phyloP scores from a whole-genome alignment of 2,329 filamentous ascomycete species.

The Canariomyces notabilis region DNA sequence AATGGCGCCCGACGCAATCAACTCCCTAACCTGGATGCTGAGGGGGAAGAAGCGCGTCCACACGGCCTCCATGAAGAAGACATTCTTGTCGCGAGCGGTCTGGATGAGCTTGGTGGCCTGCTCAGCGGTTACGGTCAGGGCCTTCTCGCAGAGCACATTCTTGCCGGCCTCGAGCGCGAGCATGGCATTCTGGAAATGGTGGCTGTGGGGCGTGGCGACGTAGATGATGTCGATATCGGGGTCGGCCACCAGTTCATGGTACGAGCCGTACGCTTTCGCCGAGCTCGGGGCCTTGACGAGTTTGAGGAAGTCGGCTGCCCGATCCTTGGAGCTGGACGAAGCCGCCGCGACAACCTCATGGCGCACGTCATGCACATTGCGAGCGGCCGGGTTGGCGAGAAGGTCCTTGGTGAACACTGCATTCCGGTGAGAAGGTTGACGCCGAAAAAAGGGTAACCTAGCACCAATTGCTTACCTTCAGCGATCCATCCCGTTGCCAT shows the following conservation, averaged over 20 bases:
- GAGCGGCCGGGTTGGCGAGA: slow-evolving; percentile 64
- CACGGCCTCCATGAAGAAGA: slow-evolving; percentile 81
- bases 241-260: slow-evolving; percentile 75
- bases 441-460: background rate
- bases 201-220: slow-evolving; percentile 83
- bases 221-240: slow-evolving; percentile 80
- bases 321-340: slow-evolving; percentile 66
- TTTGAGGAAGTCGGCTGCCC: slow-evolving; percentile 68
- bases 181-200: slow-evolving; percentile 88
- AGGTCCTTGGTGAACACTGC: slow-evolving; percentile 70
- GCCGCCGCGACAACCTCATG: slow-evolving; percentile 77
- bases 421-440: slow-evolving; percentile 4
- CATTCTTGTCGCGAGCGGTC: slow-evolving; percentile 64
- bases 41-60: slow-evolving; percentile 89
- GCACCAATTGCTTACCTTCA: slow-evolving; percentile 49
- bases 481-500: slow-evolving; percentile 57
- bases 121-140: slow-evolving; percentile 76
- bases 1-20: slow-evolving; percentile 51
- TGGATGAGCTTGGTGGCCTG: slow-evolving; percentile 70
- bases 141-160: slow-evolving; percentile 86
- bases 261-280: slow-evolving; percentile 72
- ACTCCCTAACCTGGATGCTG: slow-evolving; percentile 67
- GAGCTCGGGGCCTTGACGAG: slow-evolving; percentile 63
- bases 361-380: slow-evolving; percentile 65
- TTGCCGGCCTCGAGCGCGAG: slow-evolving; percentile 80